phyloP scores from a whole-genome alignment of 371 early-diverging fungal genomes.

The Saksenaea vasiformis region DNA sequence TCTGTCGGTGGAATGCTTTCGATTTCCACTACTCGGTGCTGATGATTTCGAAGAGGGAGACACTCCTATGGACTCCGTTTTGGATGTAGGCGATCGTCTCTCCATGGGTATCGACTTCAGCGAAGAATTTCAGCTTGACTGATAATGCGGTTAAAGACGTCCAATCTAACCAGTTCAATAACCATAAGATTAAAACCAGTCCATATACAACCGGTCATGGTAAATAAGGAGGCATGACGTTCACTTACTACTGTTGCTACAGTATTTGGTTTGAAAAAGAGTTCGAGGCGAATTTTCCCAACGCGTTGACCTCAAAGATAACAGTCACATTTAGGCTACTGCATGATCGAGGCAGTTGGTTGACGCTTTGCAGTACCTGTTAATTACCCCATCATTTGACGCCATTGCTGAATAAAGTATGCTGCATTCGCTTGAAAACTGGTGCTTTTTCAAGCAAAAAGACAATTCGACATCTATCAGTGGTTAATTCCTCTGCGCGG shows the following conservation, averaged over 20 bases:
- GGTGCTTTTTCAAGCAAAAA: no score
- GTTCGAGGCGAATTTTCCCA: no score
- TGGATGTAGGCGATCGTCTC: conserved; percentile 3
- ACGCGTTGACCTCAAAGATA: no score
- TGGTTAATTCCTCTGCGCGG: no score
- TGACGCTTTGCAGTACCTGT: no score
- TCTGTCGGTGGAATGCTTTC: not conserved
- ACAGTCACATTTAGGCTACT: no score
- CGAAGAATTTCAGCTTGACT: not conserved
- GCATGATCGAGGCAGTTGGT: no score
- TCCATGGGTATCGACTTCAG: conserved; percentile 3
- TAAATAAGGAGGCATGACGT: not conserved
- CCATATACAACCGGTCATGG: not conserved
- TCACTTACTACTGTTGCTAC: not conserved
- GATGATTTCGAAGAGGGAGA: not conserved
- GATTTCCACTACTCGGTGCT: not conserved
- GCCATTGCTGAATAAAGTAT: no score
- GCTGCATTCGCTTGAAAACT: no score
- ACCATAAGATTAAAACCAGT: not conserved
- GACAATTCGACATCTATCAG: no score
- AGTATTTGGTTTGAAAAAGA: no score
- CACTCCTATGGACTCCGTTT: not conserved
- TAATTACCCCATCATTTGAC: no score
- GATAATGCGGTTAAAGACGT: not conserved
- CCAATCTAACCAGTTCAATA: not conserved